Base-by-base conservation (phyloP, 495 filamentous ascomycete genomes). In the Penicillium lividum region DNA sequence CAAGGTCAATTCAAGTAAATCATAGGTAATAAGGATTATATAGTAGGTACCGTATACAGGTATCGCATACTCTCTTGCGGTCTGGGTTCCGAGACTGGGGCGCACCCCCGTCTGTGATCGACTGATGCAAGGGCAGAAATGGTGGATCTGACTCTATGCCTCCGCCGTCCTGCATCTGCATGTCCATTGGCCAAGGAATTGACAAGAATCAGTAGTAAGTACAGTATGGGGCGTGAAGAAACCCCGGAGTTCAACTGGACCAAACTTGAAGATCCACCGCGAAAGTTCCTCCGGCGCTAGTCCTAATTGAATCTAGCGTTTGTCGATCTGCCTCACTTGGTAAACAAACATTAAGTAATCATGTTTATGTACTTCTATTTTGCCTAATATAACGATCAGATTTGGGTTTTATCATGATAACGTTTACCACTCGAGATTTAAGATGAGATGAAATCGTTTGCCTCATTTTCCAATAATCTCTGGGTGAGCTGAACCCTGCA, bases 1-100 rank as follows among this genome's bases (percentile, higher is more conserved):
- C 7, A 4, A 40, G 4, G 38, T 40, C 38, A 40, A 13, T n/a
- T 15, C 13, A 40, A 40, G 38, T 15, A 16, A 2, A 40, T 40
- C 11, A 2, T 1, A 2, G 33, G 15, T 13, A 3, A 3, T 11
- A 34, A 48, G 31, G 31, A 13, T 29, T 44, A 16, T 40, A n/a
- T 40, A 40, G 38, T 16, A 40, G 38, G 13, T 57, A 60, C 53
- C 49, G 54, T 30, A 60, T 60, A 31, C 61, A 64, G 11, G 10
- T 60, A 57, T 64, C 61, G 43, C 61, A 59, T n/a, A 58, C 50
- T 51, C 60, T 57, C 54, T 36, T 36, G 33, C 33, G 8, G 9
- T 36, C 9, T 36, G 33, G 33, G 47, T 18, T 40, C 33, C 22
- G 22, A 22, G 22, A 22, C 22, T 22, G 22, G 22, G 1, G 22